Base-by-base conservation (phyloP, 2,329 filamentous ascomycete species). In the Delphinella strobiligena region DNA sequence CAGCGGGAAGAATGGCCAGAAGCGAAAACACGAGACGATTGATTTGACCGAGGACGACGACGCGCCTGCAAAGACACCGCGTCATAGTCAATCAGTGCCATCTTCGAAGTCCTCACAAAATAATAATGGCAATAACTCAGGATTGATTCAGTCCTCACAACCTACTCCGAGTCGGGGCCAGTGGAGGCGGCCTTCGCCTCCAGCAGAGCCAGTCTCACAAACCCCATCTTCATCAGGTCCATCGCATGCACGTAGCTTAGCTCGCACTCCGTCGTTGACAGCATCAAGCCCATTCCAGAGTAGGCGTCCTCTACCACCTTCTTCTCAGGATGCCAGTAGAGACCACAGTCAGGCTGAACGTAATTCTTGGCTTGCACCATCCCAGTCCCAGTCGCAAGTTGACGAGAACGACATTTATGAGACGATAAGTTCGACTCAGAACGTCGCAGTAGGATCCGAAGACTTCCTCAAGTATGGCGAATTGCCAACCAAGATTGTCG, bases 401-500 rank as follows among this genome's bases (percentile, higher is more conserved):
- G 49, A 52, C 22, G 43, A 45, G 14, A 44, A 44, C 14, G 47
- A 52, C 33, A 41, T 52, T 41, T 50, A 54, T 32, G 52, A 54
- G 24, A 49, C 53, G 10, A 43, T 59, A 2, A 44, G 40, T 8
- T 52, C 52, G 17, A 55, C 55, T 12, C 53, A 58, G 31, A 31
- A 19, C 7, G 30, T 16, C 9, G 14, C 38, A 22, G 42, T 36
- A 15, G 48, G 42, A 30, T 46, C 50, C 4, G 49, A 54, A 2
- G 47, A 40, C 10, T 42, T 42, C n/a, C 47, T 41, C 29, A 51
- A 54, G 5, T 59, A 54, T 36, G 63, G 60, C 12, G 53, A 55
- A 31, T 36, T 74, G 5, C 49, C 66, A 10, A 68, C 66, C 30
- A 77, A 76, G 44, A 72, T 78, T 19, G 75, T 80, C 2, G 75